These are phyloP conservation scores for Colletotrichum chlorophyti DNA, from an alignment of 2,329 filamentous ascomycete genomes.

Conservation along the genomic window DNA sequence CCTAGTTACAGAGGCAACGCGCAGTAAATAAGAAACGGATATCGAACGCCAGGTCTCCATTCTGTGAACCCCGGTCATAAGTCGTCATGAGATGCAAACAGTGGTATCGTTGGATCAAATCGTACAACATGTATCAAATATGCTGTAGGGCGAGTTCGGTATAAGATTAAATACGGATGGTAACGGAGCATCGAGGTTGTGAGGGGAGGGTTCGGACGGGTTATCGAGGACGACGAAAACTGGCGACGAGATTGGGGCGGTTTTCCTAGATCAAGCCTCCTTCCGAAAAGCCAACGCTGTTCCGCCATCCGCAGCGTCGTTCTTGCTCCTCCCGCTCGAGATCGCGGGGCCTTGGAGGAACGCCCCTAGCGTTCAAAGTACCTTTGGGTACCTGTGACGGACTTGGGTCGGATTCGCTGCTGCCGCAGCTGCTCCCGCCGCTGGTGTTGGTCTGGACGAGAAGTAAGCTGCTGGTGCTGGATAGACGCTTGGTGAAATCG, in stretches of 20 bases:
- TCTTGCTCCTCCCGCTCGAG: conserved; percentile 45
- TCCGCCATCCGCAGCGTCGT: conserved; percentile 62
- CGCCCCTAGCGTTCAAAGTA: conserved; percentile 38
- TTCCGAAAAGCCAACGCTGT: conserved; percentile 61
- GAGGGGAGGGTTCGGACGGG: not conserved
- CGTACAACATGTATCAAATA: conserved; percentile 23
- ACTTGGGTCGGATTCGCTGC: conserved; percentile 52
- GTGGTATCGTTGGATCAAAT: conserved; percentile 27
- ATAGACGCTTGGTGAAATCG: conserved; percentile 66
- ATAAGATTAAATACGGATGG: conserved; percentile 7
- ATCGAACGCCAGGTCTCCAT: conserved; percentile 20
- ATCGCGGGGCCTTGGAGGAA: conserved; percentile 40
- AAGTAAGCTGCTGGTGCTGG: conserved; percentile 66
- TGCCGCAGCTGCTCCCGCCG: conserved; percentile 54
- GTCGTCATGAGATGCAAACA: conserved; percentile 28
- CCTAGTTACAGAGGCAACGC: not conserved
- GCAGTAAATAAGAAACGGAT: conserved; percentile 19
- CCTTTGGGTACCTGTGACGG: conserved; percentile 42
- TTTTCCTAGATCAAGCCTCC: conserved; percentile 58
- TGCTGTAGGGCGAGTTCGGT: conserved; percentile 21
- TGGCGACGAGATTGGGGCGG: not conserved
- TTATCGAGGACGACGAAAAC: not conserved
- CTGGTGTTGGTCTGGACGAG: conserved; percentile 64
- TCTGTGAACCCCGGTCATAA: conserved; percentile 26
- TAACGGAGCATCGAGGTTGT: not conserved